Conservation (phyloP, 106 monocot species). For the Phalaenopsis aphrodite region DNA sequence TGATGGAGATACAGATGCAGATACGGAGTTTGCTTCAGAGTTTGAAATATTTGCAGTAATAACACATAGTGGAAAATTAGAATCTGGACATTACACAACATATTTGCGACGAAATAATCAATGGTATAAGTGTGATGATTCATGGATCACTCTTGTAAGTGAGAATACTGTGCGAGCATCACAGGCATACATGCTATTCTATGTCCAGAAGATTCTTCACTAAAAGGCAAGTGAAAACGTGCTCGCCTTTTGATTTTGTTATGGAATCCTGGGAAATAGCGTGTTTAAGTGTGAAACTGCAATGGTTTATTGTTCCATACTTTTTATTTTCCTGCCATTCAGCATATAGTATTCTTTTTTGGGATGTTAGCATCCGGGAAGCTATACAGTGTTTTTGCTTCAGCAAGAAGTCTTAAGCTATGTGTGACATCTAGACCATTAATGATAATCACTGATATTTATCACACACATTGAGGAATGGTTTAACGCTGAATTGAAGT, state of each 20-base stretch:
- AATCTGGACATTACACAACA: slow-evolving; percentile 87
- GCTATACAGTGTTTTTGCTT: not conserved
- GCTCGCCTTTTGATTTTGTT: slow-evolving; percentile 16
- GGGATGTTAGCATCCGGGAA: not conserved
- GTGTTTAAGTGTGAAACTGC: not conserved
- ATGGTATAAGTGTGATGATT: slow-evolving; percentile 96
- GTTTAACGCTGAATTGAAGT: not conserved
- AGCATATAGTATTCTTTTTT: not conserved
- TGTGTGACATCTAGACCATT: slow-evolving; percentile 11
- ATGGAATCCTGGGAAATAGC: slow-evolving; percentile 10
- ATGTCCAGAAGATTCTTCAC: slow-evolving; percentile 76
- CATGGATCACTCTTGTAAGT: slow-evolving; percentile 74
- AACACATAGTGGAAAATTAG: slow-evolving; percentile 78
- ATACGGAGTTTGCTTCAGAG: slow-evolving; percentile 41
- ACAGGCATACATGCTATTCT: slow-evolving; percentile 96
- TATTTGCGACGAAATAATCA: slow-evolving; percentile 64
- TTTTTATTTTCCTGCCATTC: not conserved
- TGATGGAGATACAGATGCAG: slow-evolving; percentile 38
- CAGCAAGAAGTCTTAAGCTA: not conserved
- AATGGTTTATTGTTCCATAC: not conserved
- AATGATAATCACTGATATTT: slow-evolving; percentile 7
- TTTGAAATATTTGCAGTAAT: slow-evolving; percentile 94
- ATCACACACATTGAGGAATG: not conserved
- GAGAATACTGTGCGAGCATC: slow-evolving; percentile 70
- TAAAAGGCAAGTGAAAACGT: slow-evolving; percentile 55